Conservation (phyloP, 257 asterid genomes). For the Fraxinus pennsylvanica region DNA sequence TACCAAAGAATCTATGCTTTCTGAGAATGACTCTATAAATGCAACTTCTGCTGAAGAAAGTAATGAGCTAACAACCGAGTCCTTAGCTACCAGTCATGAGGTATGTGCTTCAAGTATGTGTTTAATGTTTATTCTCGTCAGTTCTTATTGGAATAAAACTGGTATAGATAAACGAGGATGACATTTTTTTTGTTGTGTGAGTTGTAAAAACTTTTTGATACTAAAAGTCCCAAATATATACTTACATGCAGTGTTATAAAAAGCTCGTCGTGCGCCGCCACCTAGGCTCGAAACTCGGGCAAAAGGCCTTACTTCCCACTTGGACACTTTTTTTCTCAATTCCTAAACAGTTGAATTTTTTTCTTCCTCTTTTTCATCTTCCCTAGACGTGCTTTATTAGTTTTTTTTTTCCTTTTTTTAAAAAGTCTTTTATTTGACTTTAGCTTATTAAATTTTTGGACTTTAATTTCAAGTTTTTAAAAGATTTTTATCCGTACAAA, state of each 20-base stretch:
- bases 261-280: no score
- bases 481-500: no score
- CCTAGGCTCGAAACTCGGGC: no score
- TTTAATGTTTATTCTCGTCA: background rate
- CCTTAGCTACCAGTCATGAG: conserved; percentile 35
- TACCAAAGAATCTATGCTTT: conserved; percentile 18
- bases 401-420: no score
- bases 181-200: background rate
- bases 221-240: background rate
- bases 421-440: no score
- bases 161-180: background rate
- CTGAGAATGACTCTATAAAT: conserved; percentile 27
- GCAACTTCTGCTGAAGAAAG: conserved; percentile 26
- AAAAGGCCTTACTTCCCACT: no score
- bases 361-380: no score
- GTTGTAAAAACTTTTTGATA: background rate
- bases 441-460: no score
- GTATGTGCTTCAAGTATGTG: conserved; percentile 31
- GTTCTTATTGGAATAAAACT: background rate
- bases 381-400: no score
- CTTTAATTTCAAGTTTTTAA: no score
- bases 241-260: background rate
- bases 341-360: no score
- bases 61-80: conserved; percentile 26
- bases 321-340: no score